Evolutionary conservation across 441 rosid species (phyloP).

Genomic region (Manihot esculenta): DNA sequence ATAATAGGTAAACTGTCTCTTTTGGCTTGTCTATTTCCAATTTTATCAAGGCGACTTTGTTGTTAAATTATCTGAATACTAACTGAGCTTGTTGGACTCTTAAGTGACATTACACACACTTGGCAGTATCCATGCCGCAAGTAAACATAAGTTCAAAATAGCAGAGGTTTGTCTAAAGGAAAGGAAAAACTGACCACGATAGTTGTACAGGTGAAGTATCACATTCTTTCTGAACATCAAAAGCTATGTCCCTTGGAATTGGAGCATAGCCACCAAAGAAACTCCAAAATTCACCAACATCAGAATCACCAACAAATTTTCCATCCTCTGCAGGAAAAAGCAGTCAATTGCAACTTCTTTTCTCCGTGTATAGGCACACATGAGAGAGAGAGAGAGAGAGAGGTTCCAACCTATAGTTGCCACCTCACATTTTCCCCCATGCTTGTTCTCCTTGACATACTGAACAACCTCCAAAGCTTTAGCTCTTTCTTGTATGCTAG

Average conservation of each 20-base stretch:
- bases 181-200: conserved; percentile 51
- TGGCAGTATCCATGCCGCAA: conserved; percentile 8
- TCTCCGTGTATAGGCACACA: not conserved
- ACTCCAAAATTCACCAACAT: conserved; percentile 94
- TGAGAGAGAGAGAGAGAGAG: conserved; percentile 7
- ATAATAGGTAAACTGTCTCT: not conserved
- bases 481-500: conserved; percentile 90
- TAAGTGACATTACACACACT: conserved; percentile 8
- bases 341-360: conserved; percentile 22
- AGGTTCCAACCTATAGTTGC: conserved; percentile 72
- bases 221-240: conserved; percentile 36
- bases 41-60: not conserved
- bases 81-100: conserved; percentile 1
- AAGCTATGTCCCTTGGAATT: conserved; percentile 63
- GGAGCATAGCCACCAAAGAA: conserved; percentile 98
- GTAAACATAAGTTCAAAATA: conserved; percentile 14
- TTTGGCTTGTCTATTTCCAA: conserved; percentile 4
- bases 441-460: conserved; percentile 77
- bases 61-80: conserved; percentile 5
- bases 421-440: conserved; percentile 80
- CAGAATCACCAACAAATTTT: conserved; percentile 85
- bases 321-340: conserved; percentile 75
- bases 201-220: conserved; percentile 43
- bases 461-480: conserved; percentile 93
- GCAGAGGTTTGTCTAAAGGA: conserved; percentile 9